Evolutionary conservation across 2,329 filamentous ascomycete species (phyloP).

Genomic region (Penicillium sp.): DNA sequence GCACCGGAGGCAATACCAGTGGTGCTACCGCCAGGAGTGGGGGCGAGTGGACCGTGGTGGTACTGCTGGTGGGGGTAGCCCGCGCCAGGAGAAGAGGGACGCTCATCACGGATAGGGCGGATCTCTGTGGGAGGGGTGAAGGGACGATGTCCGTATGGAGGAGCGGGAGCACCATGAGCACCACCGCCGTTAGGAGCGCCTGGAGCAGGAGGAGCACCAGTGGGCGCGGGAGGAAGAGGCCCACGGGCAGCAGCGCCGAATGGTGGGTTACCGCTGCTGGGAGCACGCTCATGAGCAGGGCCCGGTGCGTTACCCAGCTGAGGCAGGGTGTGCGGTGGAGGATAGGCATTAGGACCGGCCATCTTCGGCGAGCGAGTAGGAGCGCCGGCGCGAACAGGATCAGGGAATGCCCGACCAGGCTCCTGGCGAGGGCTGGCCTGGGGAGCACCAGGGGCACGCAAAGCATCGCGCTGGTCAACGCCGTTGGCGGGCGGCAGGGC

Average conservation of each 20-base stretch:
- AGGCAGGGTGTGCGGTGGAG: conserved; percentile 56
- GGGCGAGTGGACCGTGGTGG: conserved; percentile 72
- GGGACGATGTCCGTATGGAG: conserved; percentile 71
- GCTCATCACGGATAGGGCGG: conserved; percentile 79
- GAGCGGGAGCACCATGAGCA: conserved; percentile 62
- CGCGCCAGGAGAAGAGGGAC: conserved; percentile 89
- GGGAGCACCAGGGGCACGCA: conserved; percentile 71
- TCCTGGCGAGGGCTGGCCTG: conserved; percentile 80
- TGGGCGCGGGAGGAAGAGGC: conserved; percentile 55
- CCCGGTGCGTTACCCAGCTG: conserved; percentile 57
- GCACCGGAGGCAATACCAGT: conserved; percentile 72
- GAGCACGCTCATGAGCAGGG: conserved; percentile 48
- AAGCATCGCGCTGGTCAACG: conserved; percentile 78
- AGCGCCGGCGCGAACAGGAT: conserved; percentile 61
- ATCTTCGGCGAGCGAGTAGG: conserved; percentile 67
- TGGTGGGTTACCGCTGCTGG: conserved; percentile 32
- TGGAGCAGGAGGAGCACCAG: conserved; percentile 56
- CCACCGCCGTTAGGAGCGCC: conserved; percentile 57
- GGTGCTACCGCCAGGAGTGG: conserved; percentile 41
- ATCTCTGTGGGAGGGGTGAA: conserved; percentile 85
- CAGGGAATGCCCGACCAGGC: conserved; percentile 71
- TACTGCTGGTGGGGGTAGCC: conserved; percentile 84
- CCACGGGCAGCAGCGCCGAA: conserved; percentile 49
- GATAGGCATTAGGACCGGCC: conserved; percentile 60
- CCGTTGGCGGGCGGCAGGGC: conserved; percentile 69